Percentiles rank a stretch among this genome's conserved stretches.
These are phyloP conservation scores for Paecilomyces fulvus DNA, from an alignment of 2,329 filamentous ascomycete species.

Conservation along the genomic window DNA sequence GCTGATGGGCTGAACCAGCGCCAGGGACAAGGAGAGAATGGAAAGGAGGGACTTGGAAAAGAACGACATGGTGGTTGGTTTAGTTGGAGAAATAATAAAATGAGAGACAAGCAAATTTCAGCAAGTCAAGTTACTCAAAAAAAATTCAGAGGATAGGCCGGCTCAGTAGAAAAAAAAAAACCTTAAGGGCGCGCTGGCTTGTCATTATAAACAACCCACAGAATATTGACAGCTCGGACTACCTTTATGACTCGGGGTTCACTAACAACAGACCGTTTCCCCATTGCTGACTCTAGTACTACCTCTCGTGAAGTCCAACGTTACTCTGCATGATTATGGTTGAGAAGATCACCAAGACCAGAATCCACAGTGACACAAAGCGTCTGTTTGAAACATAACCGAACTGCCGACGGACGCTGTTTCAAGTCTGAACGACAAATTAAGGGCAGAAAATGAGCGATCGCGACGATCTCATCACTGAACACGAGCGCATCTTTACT, in stretches of 20 bases:
- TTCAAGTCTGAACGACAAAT: not conserved
- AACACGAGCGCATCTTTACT: not conserved
- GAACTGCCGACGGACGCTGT: not conserved
- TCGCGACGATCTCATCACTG: not conserved
- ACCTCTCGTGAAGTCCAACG: not conserved
- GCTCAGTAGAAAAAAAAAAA: not conserved
- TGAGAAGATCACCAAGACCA: not conserved
- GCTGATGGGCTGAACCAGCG: not conserved
- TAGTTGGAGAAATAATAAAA: not conserved
- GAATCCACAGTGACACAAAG: not conserved
- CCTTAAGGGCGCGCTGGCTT: not conserved
- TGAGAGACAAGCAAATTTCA: not conserved
- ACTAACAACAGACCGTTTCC: not conserved
- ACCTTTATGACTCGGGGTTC: not conserved
- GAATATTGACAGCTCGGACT: not conserved
- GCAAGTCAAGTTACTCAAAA: not conserved
- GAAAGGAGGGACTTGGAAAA: not conserved
- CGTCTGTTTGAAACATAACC: not conserved
- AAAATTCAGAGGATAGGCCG: not conserved
- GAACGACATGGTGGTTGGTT: not conserved
- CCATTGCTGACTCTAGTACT: not conserved
- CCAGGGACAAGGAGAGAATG: not conserved
- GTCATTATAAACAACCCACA: not conserved
- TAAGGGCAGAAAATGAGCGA: not conserved
- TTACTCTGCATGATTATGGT: not conserved